These are phyloP conservation scores for Blastobotrys malaysiensis DNA, from an alignment of 1,139 yeast species.

Conservation along the genomic window DNA sequence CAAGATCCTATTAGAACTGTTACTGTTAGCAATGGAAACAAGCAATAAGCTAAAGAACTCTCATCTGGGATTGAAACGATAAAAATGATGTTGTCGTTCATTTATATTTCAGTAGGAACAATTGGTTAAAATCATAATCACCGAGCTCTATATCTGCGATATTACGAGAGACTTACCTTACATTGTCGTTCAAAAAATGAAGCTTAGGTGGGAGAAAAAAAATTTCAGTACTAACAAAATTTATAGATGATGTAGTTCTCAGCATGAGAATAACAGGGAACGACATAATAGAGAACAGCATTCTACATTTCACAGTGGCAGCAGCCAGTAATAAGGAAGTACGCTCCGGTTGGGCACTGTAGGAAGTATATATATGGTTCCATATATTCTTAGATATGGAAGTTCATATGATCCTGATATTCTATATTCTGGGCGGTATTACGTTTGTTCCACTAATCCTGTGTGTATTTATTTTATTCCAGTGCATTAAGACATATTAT, in stretches of 20 bases:
- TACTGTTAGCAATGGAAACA: background rate
- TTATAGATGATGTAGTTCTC: background rate
- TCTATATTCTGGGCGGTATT: constrained; percentile 68
- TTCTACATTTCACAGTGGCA: background rate
- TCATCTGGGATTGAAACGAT: constrained; percentile 30
- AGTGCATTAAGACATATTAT: background rate
- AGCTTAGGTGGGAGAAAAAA: background rate
- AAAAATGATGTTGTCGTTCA: constrained; percentile 22
- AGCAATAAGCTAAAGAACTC: constrained; percentile 11
- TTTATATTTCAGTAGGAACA: constrained; percentile 30
- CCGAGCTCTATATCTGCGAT: background rate
- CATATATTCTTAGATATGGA: background rate
- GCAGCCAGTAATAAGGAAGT: background rate
- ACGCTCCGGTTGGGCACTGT: background rate
- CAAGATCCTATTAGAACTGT: background rate
- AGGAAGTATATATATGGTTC: background rate
- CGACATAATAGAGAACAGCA: background rate
- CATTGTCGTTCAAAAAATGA: background rate
- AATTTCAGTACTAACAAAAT: background rate
- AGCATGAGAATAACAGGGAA: background rate
- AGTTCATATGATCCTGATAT: constrained; percentile 13
- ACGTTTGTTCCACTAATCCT: constrained; percentile 35
- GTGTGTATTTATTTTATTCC: background rate
- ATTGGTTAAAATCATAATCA: constrained; percentile 20
- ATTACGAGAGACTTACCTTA: background rate